phyloP scores from a whole-genome alignment of 2,329 filamentous ascomycete species.

The Pseudogymnoascus destructans region DNA sequence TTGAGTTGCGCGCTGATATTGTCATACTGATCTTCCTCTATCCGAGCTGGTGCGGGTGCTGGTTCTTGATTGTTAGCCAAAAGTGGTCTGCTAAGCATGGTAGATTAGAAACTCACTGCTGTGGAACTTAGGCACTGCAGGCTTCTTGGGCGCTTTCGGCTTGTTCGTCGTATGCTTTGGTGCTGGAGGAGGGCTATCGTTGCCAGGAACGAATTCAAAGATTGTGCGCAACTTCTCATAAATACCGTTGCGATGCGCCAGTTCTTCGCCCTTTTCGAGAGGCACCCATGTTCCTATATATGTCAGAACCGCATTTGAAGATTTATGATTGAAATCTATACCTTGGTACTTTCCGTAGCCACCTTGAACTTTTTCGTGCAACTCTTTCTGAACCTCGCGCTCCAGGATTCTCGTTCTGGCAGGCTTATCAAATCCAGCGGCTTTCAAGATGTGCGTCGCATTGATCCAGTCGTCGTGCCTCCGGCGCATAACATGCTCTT shows the following conservation, averaged over 20 bases:
- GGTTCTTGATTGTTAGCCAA: constrained; percentile 25
- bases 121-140: constrained; percentile 47
- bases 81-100: constrained; percentile 3
- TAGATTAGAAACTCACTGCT: constrained; percentile 27
- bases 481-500: constrained; percentile 89
- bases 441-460: constrained; percentile 96
- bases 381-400: constrained; percentile 89
- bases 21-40: constrained; percentile 52
- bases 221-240: constrained; percentile 74
- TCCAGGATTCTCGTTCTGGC: constrained; percentile 89
- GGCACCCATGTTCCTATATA: constrained; percentile 84
- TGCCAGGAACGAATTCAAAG: constrained; percentile 77
- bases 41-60: constrained; percentile 30
- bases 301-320: constrained; percentile 13
- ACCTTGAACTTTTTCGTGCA: constrained; percentile 95
- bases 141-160: constrained; percentile 61
- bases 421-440: constrained; percentile 94
- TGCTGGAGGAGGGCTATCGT: constrained; percentile 80
- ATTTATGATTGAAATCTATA: constrained; percentile 26
- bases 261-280: constrained; percentile 61
- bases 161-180: constrained; percentile 86
- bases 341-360: constrained; percentile 98
- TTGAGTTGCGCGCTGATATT: constrained; percentile 46
- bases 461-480: constrained; percentile 96
- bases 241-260: constrained; percentile 79